These are phyloP conservation scores for Entoloma clypeatum DNA, from an alignment of 1,284 basidiomycete genomes.

Conservation along the genomic window DNA sequence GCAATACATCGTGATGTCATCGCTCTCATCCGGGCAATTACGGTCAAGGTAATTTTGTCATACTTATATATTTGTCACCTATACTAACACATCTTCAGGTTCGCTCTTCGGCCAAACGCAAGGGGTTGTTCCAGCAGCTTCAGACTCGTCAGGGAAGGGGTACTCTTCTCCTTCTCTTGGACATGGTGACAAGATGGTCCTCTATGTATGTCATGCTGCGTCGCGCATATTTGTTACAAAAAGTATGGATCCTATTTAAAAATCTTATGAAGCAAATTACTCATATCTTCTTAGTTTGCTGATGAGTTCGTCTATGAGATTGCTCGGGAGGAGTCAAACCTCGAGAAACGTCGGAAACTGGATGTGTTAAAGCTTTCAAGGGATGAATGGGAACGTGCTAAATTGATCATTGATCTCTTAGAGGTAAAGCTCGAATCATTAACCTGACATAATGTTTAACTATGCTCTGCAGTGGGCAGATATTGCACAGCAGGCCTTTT, in stretches of 20 bases:
- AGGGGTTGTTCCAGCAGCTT: slow-evolving; percentile 25
- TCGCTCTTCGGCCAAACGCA: slow-evolving; percentile 30
- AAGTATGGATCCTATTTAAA: too few species aligned
- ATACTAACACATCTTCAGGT: too few species aligned
- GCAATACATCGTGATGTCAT: slow-evolving; percentile 14
- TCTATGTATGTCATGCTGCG: slow-evolving; percentile 35
- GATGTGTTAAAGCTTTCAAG: slow-evolving; percentile 22
- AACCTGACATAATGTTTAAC: background rate
- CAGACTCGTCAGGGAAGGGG: slow-evolving; percentile 17
- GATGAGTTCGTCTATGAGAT: slow-evolving; percentile 31
- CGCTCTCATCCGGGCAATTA: slow-evolving; percentile 18
- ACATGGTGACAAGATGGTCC: slow-evolving; percentile 40
- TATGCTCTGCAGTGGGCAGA: slow-evolving; percentile 31
- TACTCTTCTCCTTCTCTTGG: slow-evolving; percentile 26
- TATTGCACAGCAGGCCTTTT: slow-evolving; percentile 38
- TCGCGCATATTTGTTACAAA: too few species aligned
- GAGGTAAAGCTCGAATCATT: slow-evolving; percentile 20
- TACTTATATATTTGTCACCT: too few species aligned
- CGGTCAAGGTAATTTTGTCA: slow-evolving; percentile 15
- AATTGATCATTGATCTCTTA: slow-evolving; percentile 27
- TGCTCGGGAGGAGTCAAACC: slow-evolving; percentile 24
- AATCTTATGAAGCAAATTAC: too few species aligned
- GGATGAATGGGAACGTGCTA: slow-evolving; percentile 31
- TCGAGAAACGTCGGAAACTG: slow-evolving; percentile 25
- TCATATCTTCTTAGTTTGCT: too few species aligned